Percentiles rank a stretch among this genome's conserved stretches.
Evolutionary conservation across 306 rosid genomes (phyloP).

Genomic region (Cicer yamashitae): DNA sequence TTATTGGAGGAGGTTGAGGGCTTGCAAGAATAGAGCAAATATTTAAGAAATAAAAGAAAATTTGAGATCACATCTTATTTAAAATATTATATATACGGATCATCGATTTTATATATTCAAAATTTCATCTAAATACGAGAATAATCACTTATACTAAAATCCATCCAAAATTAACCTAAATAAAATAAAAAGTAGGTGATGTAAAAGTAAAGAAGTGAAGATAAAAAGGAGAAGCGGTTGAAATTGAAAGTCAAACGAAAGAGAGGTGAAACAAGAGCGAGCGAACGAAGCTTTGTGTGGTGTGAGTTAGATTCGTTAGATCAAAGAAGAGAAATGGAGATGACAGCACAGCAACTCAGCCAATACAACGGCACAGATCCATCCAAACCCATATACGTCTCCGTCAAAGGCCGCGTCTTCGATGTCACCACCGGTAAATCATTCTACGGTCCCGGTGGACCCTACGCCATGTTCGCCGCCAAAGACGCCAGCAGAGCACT

Average conservation of each 20-base stretch:
- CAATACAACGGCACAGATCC: slow-evolving; percentile 78
- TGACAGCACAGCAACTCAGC: slow-evolving; percentile 62
- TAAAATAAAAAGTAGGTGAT: background rate
- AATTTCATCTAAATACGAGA: no score
- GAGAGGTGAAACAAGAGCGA: background rate
- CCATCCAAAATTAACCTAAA: no score
- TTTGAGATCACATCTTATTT: no score
- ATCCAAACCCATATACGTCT: slow-evolving; percentile 83
- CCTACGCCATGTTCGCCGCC: slow-evolving; percentile 95
- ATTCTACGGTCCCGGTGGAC: slow-evolving; percentile 92
- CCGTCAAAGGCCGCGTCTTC: slow-evolving; percentile 79
- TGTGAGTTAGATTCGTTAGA: background rate
- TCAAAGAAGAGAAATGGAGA: slow-evolving; percentile 55
- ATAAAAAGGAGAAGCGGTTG: background rate
- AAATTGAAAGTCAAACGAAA: background rate
- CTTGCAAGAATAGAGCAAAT: background rate
- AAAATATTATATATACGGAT: no score
- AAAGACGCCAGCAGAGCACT: slow-evolving; percentile 96
- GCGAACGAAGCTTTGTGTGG: background rate
- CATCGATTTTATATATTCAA: no score
- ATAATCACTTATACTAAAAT: no score
- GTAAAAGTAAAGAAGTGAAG: background rate
- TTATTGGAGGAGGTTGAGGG: background rate
- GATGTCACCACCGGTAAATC: slow-evolving; percentile 83
- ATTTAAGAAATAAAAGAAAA: no score